Percentiles rank a stretch among this genome's conserved stretches.
Evolutionary conservation across 108 stramenopile genomes (phyloP).

Genomic region (Schizochytrium sp.): DNA sequence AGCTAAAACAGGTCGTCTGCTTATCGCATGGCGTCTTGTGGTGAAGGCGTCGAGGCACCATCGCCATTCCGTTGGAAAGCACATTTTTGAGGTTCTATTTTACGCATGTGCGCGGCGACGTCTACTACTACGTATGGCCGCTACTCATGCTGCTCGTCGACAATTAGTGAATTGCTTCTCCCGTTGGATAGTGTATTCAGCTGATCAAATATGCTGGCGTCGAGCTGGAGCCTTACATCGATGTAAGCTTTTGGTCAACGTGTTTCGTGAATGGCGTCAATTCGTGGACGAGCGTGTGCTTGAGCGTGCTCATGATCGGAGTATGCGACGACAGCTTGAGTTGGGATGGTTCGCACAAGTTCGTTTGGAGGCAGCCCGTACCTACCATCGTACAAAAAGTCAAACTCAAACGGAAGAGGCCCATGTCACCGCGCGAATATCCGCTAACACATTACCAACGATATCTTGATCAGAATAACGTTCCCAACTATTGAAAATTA

Average conservation of each 20-base stretch:
- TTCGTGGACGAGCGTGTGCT: neutral
- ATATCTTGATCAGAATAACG: no score
- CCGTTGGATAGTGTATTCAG: neutral
- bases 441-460: neutral
- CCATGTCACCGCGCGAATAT: neutral
- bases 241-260: neutral
- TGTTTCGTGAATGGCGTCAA: neutral
- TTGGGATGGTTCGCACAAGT: neutral
- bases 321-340: neutral
- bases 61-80: neutral
- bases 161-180: neutral
- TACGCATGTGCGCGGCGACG: neutral
- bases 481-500: no score
- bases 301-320: neutral
- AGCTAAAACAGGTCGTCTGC: neutral
- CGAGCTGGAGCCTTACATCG: neutral
- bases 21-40: neutral
- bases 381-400: neutral
- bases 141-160: neutral
- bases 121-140: neutral
- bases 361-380: constrained; percentile 2
- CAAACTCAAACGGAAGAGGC: neutral
- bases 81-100: neutral
- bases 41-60: neutral
- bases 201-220: neutral